These are phyloP conservation scores for Aspergillus kassunensis DNA, from an alignment of 495 filamentous ascomycete genomes.

Conservation along the genomic window DNA sequence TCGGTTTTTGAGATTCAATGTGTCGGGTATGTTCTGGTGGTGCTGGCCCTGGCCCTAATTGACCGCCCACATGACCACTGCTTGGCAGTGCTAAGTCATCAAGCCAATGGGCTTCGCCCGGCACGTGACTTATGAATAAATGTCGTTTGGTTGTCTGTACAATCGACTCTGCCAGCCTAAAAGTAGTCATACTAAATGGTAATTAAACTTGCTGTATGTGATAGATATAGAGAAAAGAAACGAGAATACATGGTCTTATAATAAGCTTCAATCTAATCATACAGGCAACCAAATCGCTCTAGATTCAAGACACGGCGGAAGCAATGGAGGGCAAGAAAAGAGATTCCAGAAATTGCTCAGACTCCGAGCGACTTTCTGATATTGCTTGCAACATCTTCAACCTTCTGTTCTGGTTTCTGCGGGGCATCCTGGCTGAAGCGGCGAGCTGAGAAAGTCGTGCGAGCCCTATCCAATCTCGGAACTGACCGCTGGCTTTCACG, in stretches of 20 bases:
- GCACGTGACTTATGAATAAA: not conserved
- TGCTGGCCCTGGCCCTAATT: constrained; percentile 6
- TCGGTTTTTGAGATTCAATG: constrained; percentile 19
- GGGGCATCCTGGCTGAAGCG: no score
- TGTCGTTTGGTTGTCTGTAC: not conserved
- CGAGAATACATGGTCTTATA: constrained; percentile 27
- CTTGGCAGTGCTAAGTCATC: not conserved
- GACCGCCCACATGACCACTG: constrained; percentile 11
- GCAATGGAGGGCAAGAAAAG: no score
- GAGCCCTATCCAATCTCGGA: constrained; percentile 30
- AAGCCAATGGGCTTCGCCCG: not conserved
- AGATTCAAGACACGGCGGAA: no score
- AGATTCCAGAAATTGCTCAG: not conserved
- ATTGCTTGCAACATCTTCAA: constrained; percentile 33
- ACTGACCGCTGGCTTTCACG: constrained; percentile 26
- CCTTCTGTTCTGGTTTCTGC: not conserved
- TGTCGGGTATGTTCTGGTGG: constrained; percentile 13
- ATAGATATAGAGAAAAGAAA: constrained; percentile 25
- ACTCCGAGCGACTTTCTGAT: constrained; percentile 26
- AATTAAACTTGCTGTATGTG: constrained; percentile 32
- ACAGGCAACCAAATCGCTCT: constrained; percentile 21
- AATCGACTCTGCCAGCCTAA: no score
- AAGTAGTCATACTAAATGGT: no score
- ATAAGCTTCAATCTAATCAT: constrained; percentile 36
- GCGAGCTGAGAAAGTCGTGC: not conserved